Conservation (phyloP, 116 monocot genomes). For the Cymodocea nodosa region DNA sequence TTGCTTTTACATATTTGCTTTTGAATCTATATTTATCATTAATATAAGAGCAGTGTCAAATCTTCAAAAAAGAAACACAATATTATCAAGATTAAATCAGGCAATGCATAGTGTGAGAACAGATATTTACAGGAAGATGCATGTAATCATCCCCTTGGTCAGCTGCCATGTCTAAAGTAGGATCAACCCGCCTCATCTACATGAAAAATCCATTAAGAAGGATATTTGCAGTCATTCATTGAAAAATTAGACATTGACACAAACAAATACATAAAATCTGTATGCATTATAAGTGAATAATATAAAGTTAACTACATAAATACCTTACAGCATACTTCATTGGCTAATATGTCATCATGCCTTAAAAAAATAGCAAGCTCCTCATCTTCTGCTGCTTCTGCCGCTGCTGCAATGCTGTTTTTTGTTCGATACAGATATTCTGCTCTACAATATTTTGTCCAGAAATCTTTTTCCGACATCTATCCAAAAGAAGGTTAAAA, state of each 20-base stretch:
- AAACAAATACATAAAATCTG: background rate
- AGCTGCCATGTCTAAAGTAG: conserved; percentile 92
- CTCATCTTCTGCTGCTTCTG: conserved; percentile 98
- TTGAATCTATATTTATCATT: too few species aligned
- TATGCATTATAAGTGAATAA: background rate
- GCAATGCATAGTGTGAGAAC: too few species aligned
- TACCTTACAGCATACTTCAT: conserved; percentile 77
- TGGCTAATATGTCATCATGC: conserved; percentile 83
- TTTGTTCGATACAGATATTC: conserved; percentile 80
- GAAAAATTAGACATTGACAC: background rate
- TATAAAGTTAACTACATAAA: background rate
- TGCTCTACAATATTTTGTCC: conserved; percentile 98
- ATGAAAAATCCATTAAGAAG: conserved; percentile 7
- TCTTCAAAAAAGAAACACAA: too few species aligned
- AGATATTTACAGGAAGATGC: conserved; percentile 52
- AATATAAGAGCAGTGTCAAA: too few species aligned
- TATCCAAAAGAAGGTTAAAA: conserved; percentile 8
- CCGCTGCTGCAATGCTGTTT: conserved; percentile 68
- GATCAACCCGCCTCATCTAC: conserved; percentile 94
- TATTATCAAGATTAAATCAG: too few species aligned
- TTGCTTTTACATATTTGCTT: too few species aligned
- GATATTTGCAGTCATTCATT: background rate
- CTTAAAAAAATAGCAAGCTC: conserved; percentile 91
- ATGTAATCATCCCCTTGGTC: conserved; percentile 84
- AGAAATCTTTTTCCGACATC: conserved; percentile 97